Conservation (phyloP, 306 rosid genomes). For the Biancaea sappan region DNA sequence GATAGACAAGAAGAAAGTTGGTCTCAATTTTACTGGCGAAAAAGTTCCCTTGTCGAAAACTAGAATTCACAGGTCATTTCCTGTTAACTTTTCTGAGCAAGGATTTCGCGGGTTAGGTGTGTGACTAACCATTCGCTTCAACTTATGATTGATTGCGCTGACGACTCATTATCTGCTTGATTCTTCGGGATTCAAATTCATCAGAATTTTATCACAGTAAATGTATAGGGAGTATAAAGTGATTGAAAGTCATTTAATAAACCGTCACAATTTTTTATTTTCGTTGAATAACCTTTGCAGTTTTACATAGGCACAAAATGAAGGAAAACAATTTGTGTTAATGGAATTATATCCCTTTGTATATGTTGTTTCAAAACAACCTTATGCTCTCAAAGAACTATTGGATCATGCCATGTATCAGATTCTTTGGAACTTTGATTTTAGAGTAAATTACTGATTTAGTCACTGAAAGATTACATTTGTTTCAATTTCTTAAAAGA, state of each 20-base stretch:
- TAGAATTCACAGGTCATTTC: slow-evolving; percentile 43
- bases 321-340: neutral
- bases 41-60: slow-evolving; percentile 34
- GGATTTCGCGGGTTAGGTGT: slow-evolving; percentile 32
- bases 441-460: too few relatives aligned
- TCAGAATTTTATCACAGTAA: neutral
- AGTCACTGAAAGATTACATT: too few relatives aligned
- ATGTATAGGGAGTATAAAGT: slow-evolving; percentile 10
- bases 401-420: neutral
- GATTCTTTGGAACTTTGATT: neutral
- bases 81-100: slow-evolving; percentile 33
- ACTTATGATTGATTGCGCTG: slow-evolving; percentile 13
- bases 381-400: neutral
- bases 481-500: too few relatives aligned
- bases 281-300: too few relatives aligned
- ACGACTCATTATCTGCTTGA: neutral
- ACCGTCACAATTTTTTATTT: too few relatives aligned
- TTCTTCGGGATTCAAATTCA: neutral
- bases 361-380: slow-evolving; percentile 8
- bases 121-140: slow-evolving; percentile 32
- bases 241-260: neutral
- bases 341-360: neutral
- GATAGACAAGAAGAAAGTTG: slow-evolving; percentile 26
- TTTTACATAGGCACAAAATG: neutral
- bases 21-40: slow-evolving; percentile 30